phyloP scores from a whole-genome alignment of 139 green algal genomes.

The Auxenochlorella pyrenoidosa region DNA sequence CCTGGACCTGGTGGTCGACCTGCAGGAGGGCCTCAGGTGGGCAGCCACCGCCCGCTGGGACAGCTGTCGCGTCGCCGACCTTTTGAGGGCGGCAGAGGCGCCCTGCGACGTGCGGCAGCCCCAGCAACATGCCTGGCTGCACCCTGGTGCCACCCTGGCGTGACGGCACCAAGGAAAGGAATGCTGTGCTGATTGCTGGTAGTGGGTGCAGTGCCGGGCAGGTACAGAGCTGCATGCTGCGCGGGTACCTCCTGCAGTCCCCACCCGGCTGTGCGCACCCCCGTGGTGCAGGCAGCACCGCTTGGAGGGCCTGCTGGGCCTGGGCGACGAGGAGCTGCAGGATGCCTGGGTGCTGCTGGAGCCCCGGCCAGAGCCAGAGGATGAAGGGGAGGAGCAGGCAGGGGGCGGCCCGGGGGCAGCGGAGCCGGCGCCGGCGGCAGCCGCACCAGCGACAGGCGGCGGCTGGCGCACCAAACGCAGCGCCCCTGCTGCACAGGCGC shows the following conservation, averaged over 20 bases:
- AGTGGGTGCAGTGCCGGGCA: too few species aligned
- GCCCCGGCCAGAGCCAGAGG: conserved; percentile 11
- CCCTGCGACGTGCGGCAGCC: too few species aligned
- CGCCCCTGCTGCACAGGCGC: neutral
- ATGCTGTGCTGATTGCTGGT: too few species aligned
- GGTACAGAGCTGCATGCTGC: neutral
- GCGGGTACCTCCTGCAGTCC: too few species aligned
- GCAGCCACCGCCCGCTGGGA: neutral
- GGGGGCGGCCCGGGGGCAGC: neutral
- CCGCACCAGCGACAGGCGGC: neutral
- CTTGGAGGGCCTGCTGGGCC: conserved; percentile 12
- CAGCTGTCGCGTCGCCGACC: too few species aligned
- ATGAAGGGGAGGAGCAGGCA: neutral
- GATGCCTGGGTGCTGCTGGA: conserved; percentile 51
- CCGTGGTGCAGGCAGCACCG: neutral
- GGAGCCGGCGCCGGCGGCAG: neutral
- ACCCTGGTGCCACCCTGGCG: too few species aligned
- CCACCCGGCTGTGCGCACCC: neutral
- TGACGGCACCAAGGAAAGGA: too few species aligned
- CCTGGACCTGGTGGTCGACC: conserved; percentile 55
- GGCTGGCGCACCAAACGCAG: conserved; percentile 25
- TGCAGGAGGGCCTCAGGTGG: conserved; percentile 29
- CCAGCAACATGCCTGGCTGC: too few species aligned
- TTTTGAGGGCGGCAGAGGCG: too few species aligned
- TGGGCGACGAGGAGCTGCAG: conserved; percentile 23